Percentiles rank a stretch among this genome's conserved stretches.
Evolutionary conservation across 768 basidiomycete species (phyloP).

Genomic region (Podaxis pistillaris): DNA sequence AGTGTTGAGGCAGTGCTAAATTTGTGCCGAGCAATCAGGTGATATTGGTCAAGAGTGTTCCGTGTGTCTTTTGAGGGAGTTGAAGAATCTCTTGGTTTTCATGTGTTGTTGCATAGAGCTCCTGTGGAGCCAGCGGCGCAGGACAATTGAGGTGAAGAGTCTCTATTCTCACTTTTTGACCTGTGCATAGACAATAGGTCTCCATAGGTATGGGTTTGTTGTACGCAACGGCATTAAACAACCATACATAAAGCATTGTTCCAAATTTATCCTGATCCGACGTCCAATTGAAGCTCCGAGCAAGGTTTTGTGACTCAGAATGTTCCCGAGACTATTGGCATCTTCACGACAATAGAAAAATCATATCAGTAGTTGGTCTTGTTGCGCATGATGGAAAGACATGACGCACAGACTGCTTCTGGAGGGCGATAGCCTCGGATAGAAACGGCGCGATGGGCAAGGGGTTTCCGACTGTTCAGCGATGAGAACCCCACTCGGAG

Average conservation of each 20-base stretch:
- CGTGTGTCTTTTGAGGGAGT: background rate
- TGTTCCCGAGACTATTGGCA: too few species aligned
- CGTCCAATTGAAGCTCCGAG: background rate
- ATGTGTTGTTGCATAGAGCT: background rate
- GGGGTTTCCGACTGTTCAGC: background rate
- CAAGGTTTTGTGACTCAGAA: background rate
- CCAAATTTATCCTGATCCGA: background rate
- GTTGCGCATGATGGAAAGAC: background rate
- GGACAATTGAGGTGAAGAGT: background rate
- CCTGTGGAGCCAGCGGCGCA: background rate
- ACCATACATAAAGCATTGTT: background rate
- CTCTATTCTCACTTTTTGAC: background rate
- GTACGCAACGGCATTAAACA: background rate
- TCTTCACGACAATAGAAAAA: too few species aligned
- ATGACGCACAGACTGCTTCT: background rate
- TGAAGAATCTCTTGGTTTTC: background rate
- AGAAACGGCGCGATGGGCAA: background rate
- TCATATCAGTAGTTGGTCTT: too few species aligned
- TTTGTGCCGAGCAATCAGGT: background rate
- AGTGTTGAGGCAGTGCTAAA: constrained; percentile 5
- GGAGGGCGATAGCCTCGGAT: background rate
- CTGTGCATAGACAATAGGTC: background rate
- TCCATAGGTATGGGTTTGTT: background rate
- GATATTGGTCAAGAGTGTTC: background rate
- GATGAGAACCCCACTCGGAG: background rate